Evolutionary conservation across 441 rosid species (phyloP), one percentile per base, ranked within the genome.

Genomic region (Arabidopsis lyrata): DNA sequence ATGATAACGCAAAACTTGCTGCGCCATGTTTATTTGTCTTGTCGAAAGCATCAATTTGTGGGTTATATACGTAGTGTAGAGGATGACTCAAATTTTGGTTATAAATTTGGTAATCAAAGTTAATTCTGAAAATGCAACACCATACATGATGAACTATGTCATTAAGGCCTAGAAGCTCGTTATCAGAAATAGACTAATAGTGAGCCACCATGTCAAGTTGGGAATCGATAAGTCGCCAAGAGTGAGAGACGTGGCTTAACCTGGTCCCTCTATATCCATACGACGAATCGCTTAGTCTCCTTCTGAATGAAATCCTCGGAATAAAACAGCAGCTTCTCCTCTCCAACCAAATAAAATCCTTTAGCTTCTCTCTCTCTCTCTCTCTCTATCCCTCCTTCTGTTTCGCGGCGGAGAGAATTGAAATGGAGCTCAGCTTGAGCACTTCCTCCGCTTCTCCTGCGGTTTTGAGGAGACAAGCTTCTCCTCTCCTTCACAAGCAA

Each of bases 341-440:
- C 80, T 77, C 80, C 80, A 77, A 65, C 68, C 77, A 77, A 77
- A 66, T 70, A 57, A 42, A 62, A 70, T 56, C 72, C 64, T 3
- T 52, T 66, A n/a, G 6, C 18, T 12, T 3, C 18, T 81, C 60
- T 35, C 52, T 63, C 34, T 3, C 18, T 81, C 60, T 31, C 52
- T 66, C 34, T 35, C 63, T 62, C 48, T 45, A 29, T 22, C 47
- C 34, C 56, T 20, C 11, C 81, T 63, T 63, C 76, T 60, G 62
- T 66, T 58, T 72, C 34, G 78, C 63, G 77, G 66, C 68, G 63
- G 80, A 38, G 86, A 70, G 72, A 78, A 71, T 49, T 32, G 32
- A 81, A 74, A 87, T 84, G 96, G 88, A 91, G 48, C 75, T 85
- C 4, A 73, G 73, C 85, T 73, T 86, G 78, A 74, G 35, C 70